A percentile compares a stretch with the other conserved stretches of the same genome.
Conservation (phyloP, 2,329 filamentous ascomycete genomes). For the Epichloe uncinata region DNA sequence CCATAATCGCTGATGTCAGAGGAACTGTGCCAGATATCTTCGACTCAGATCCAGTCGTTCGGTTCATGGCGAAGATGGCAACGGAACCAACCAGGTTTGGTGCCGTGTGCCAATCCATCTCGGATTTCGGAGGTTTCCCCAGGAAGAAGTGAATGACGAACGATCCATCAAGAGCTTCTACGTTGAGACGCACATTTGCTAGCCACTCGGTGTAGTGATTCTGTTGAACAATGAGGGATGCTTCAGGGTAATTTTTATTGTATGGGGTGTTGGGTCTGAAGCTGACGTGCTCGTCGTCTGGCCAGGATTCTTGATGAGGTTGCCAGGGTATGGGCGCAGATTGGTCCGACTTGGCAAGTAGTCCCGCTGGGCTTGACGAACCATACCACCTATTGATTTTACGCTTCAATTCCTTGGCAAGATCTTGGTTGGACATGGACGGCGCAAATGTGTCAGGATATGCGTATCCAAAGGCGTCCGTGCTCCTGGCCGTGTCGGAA, state of each 20-base stretch:
- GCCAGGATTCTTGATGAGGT: not conserved
- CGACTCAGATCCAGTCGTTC: constrained; percentile 18
- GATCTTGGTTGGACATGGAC: constrained; percentile 11
- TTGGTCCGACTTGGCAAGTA: constrained; percentile 6
- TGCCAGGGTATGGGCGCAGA: not conserved
- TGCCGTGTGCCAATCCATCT: constrained; percentile 35
- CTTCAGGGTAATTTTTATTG: constrained; percentile 12
- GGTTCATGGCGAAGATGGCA: constrained; percentile 36
- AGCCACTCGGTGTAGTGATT: constrained; percentile 49
- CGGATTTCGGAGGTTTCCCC: constrained; percentile 34
- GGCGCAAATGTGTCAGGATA: constrained; percentile 47
- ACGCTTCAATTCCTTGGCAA: constrained; percentile 21
- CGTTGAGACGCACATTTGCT: constrained; percentile 50
- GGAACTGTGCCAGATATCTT: constrained; percentile 37
- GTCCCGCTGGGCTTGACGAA: constrained; percentile 15
- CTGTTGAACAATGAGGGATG: constrained; percentile 21
- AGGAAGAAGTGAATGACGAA: constrained; percentile 57
- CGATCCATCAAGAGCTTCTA: constrained; percentile 45
- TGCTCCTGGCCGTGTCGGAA: constrained; percentile 46
- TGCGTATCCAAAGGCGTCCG: constrained; percentile 55
- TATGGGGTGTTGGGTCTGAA: constrained; percentile 15
- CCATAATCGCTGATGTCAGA: constrained; percentile 34
- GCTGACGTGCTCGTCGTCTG: not conserved
- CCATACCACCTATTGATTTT: constrained; percentile 40
- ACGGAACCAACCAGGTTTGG: constrained; percentile 48